phyloP scores from a whole-genome alignment of 495 filamentous ascomycete species.

The Xylaria scruposa region DNA sequence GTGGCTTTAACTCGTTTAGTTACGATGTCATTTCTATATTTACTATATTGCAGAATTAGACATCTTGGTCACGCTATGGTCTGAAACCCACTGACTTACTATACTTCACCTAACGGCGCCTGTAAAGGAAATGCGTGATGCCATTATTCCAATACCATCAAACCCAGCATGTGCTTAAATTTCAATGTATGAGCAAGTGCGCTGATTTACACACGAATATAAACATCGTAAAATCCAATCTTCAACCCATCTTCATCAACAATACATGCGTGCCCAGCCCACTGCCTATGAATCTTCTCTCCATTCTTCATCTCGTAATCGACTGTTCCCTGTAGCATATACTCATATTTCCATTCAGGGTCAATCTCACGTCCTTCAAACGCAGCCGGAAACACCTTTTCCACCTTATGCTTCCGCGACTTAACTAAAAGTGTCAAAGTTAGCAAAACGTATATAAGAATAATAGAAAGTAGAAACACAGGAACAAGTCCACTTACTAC shows the following conservation, averaged over 20 bases:
- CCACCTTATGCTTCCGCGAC: slow-evolving; percentile 39
- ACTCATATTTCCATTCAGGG: slow-evolving; percentile 29
- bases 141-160: background rate
- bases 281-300: slow-evolving; percentile 21
- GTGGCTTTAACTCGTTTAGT: slow-evolving; percentile 8
- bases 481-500: slow-evolving; percentile 6
- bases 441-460: too few species aligned
- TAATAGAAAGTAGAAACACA: background rate
- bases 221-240: slow-evolving; percentile 40
- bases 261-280: slow-evolving; percentile 35
- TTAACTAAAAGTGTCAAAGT: slow-evolving; percentile 30
- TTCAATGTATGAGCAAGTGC: background rate
- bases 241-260: slow-evolving; percentile 30
- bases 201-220: slow-evolving; percentile 31
- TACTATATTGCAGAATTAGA: background rate
- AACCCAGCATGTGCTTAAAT: background rate
- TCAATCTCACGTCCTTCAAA: slow-evolving; percentile 17
- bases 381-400: slow-evolving; percentile 44
- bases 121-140: background rate
- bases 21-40: slow-evolving; percentile 13
- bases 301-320: slow-evolving; percentile 32
- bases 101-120: background rate
- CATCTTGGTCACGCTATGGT: background rate
- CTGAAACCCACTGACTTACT: background rate
- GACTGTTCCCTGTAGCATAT: slow-evolving; percentile 45